phyloP scores from a whole-genome alignment of 2,329 filamentous ascomycete species.

The Colletotrichum salicis region DNA sequence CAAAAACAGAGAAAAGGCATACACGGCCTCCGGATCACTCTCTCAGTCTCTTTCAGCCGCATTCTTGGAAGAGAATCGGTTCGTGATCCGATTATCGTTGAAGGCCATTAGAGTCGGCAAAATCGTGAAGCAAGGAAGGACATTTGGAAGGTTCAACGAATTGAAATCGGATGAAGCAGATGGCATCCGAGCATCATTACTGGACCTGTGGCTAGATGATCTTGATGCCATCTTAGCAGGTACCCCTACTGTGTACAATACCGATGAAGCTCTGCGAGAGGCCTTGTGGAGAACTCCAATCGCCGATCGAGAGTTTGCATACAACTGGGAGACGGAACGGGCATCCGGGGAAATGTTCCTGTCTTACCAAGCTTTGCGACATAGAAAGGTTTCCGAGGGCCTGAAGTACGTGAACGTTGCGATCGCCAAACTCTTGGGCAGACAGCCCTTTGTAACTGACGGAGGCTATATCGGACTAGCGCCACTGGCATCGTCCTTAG shows the following conservation, averaged over 20 bases:
- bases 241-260: background rate
- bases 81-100: background rate
- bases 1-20: background rate
- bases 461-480: background rate
- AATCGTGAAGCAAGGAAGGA: background rate
- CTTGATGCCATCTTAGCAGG: background rate
- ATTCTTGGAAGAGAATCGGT: background rate
- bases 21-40: background rate
- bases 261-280: background rate
- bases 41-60: background rate
- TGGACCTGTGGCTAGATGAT: background rate
- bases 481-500: background rate
- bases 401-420: constrained; percentile 12
- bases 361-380: constrained; percentile 4
- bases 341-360: background rate
- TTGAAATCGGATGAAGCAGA: background rate
- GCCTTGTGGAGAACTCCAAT: constrained; percentile 11
- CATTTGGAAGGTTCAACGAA: background rate
- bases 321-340: constrained; percentile 12
- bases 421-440: background rate
- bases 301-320: constrained; percentile 8
- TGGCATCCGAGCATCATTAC: background rate
- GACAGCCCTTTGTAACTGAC: background rate
- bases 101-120: background rate
- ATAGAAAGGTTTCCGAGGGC: background rate